Evolutionary conservation across 257 asterid genomes (phyloP).

Genomic region (Solanum appendiculatum): DNA sequence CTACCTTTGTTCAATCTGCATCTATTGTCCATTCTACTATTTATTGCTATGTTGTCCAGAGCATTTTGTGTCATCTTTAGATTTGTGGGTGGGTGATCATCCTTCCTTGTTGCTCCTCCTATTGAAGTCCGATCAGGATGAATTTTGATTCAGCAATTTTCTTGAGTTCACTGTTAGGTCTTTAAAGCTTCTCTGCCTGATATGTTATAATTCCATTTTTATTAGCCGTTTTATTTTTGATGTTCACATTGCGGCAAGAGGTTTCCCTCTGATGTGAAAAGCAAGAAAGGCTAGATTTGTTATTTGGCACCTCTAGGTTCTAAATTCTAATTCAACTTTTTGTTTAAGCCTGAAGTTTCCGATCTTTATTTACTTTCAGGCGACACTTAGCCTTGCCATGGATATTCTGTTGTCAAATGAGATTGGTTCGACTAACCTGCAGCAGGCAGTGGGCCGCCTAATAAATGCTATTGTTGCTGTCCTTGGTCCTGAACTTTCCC

Average conservation of each 20-base stretch:
- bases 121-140: neutral
- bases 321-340: neutral
- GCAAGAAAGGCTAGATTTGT: neutral
- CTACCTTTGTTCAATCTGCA: neutral
- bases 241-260: neutral
- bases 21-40: neutral
- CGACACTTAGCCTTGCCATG: conserved; percentile 89
- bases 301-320: neutral
- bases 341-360: neutral
- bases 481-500: conserved; percentile 97
- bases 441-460: conserved; percentile 92
- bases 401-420: conserved; percentile 89
- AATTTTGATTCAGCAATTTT: neutral
- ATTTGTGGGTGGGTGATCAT: neutral
- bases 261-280: neutral
- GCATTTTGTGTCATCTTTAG: neutral
- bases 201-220: neutral
- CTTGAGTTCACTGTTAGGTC: neutral
- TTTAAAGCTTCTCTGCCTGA: neutral
- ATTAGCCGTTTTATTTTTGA: neutral
- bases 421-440: conserved; percentile 88
- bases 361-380: conserved; percentile 35
- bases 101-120: neutral
- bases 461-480: conserved; percentile 95
- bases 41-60: neutral